These are phyloP conservation scores for Fusarium sp. DNA, from an alignment of 2,329 filamentous ascomycete species.

Conservation along the genomic window DNA sequence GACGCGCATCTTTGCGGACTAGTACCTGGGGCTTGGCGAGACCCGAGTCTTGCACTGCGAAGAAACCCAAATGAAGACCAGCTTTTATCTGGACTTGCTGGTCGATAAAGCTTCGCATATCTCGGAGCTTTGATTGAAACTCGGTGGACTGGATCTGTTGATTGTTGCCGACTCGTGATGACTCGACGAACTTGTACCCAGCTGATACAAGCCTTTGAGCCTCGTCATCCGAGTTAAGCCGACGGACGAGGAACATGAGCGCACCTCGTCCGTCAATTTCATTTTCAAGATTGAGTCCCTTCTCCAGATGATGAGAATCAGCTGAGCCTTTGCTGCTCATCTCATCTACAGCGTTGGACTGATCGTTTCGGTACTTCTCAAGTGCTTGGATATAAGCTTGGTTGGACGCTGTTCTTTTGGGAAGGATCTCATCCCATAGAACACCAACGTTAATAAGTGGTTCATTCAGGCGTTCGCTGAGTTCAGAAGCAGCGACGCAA, in stretches of 20 bases:
- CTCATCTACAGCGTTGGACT: background rate
- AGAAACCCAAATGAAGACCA: slow-evolving; percentile 69
- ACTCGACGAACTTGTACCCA: slow-evolving; percentile 80
- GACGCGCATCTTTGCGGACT: slow-evolving; percentile 65
- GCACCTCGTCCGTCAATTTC: slow-evolving; percentile 74
- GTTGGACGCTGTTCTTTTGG: slow-evolving; percentile 64
- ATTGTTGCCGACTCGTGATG: slow-evolving; percentile 74
- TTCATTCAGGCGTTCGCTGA: slow-evolving; percentile 75
- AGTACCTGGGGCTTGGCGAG: slow-evolving; percentile 69
- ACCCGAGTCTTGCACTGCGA: slow-evolving; percentile 57
- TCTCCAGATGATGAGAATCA: slow-evolving; percentile 53
- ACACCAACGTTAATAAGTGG: slow-evolving; percentile 73
- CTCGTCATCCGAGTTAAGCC: slow-evolving; percentile 68
- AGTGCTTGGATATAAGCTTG: slow-evolving; percentile 30
- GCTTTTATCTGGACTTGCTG: slow-evolving; percentile 53
- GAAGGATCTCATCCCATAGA: slow-evolving; percentile 80
- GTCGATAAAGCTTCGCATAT: slow-evolving; percentile 71
- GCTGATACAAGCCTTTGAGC: slow-evolving; percentile 72
- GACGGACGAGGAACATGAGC: slow-evolving; percentile 81
- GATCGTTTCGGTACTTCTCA: slow-evolving; percentile 11
- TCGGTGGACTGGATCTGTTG: slow-evolving; percentile 77
- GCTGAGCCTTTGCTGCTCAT: slow-evolving; percentile 21
- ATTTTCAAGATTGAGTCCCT: slow-evolving; percentile 48
- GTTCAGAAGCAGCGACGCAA: slow-evolving; percentile 78
- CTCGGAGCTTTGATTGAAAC: slow-evolving; percentile 70